Evolutionary conservation across 768 basidiomycete species (phyloP).

Genomic region (Tephrocybe sp.): DNA sequence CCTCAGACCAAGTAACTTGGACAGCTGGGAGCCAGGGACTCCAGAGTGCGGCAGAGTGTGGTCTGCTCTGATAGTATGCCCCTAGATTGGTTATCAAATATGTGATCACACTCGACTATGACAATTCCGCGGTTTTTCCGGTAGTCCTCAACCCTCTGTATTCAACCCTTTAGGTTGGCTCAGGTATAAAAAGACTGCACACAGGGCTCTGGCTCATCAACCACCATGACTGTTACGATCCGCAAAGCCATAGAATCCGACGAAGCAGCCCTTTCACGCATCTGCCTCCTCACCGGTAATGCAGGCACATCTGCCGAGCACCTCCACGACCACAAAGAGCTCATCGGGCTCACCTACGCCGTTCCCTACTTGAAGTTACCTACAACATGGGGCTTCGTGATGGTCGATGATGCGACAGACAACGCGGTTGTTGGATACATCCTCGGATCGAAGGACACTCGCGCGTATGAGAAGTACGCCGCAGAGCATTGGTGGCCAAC

Average conservation of each 20-base stretch:
- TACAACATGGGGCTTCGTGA: conserved; percentile 73
- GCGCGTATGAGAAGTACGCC: conserved; percentile 57
- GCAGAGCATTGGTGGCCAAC: conserved; percentile 65
- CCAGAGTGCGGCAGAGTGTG: too few species aligned
- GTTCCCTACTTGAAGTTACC: conserved; percentile 73
- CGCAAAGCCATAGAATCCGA: conserved; percentile 59
- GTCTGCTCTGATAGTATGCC: too few species aligned
- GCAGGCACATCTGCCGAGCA: conserved; percentile 66
- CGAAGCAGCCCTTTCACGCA: conserved; percentile 55
- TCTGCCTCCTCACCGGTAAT: conserved; percentile 75
- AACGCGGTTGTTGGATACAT: conserved; percentile 69
- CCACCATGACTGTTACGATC: conserved; percentile 43
- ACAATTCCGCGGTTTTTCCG: conserved; percentile 2
- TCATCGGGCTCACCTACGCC: conserved; percentile 72
- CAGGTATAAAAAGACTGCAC: neutral
- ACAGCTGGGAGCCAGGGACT: too few species aligned
- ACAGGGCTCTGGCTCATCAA: neutral
- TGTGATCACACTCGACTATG: neutral
- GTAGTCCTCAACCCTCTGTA: neutral
- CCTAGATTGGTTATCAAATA: too few species aligned
- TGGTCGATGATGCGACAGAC: conserved; percentile 49
- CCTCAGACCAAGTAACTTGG: neutral
- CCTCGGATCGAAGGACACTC: conserved; percentile 67
- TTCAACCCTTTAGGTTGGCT: neutral
- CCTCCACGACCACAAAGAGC: conserved; percentile 60